phyloP scores from a whole-genome alignment of 345 rosid genomes.

The Citrus hindsii region DNA sequence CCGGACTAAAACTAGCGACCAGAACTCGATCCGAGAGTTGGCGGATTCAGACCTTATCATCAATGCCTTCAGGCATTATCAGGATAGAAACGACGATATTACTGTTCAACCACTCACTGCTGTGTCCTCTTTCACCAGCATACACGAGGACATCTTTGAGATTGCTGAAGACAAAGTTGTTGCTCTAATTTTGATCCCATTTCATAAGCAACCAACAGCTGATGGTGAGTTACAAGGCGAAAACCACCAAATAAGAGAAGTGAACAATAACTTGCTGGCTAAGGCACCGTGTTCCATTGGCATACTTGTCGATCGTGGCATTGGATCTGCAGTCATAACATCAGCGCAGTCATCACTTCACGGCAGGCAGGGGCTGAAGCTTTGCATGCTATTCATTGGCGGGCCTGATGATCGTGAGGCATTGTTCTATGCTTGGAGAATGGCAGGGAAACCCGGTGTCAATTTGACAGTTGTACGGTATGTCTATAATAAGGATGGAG shows the following conservation, averaged over 20 bases:
- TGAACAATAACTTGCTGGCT: background rate
- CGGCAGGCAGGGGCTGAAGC: background rate
- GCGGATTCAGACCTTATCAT: constrained; percentile 10
- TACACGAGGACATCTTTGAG: constrained; percentile 27
- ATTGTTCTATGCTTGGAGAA: constrained; percentile 27
- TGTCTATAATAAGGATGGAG: constrained; percentile 5
- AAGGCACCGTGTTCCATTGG: constrained; percentile 1
- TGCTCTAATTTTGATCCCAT: constrained; percentile 26
- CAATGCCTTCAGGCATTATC: constrained; percentile 17
- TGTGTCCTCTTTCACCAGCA: constrained; percentile 10
- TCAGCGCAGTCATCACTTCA: background rate
- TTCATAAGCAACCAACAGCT: constrained; percentile 14
- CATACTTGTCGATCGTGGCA: constrained; percentile 6
- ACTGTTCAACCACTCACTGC: constrained; percentile 10
- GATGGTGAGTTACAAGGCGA: constrained; percentile 25
- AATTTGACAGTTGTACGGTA: constrained; percentile 25
- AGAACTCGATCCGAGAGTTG: background rate
- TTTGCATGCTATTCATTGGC: constrained; percentile 29
- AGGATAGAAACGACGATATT: background rate
- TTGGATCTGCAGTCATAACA: background rate
- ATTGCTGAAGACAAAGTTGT: constrained; percentile 21
- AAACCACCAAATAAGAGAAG: background rate
- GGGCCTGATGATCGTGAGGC: constrained; percentile 44
- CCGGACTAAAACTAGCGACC: background rate
- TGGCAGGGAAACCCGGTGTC: constrained; percentile 23